phyloP scores from a whole-genome alignment of 768 basidiomycete genomes.

The Tylopilus sp. region DNA sequence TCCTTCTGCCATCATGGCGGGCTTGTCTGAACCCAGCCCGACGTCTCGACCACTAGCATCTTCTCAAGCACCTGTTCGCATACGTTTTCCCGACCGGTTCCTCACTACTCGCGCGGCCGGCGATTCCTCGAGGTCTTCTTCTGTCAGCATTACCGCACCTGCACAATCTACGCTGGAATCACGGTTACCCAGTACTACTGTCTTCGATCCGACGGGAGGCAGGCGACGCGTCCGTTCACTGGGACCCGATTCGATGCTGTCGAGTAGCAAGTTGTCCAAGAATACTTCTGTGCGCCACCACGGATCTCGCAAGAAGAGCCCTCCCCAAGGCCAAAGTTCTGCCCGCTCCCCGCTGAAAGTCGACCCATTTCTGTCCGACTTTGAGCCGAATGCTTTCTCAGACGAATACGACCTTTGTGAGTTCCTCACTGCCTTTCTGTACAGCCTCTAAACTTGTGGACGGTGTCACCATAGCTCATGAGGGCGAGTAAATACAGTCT shows the following conservation, averaged over 20 bases:
- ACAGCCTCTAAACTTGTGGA: conserved; percentile 11
- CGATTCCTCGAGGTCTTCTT: conserved; percentile 33
- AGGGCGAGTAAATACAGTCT: conserved; percentile 48
- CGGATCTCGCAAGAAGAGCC: conserved; percentile 20
- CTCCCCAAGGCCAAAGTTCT: conserved; percentile 11
- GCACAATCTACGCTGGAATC: conserved; percentile 11
- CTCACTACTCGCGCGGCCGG: conserved; percentile 22
- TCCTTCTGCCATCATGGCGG: conserved; percentile 27
- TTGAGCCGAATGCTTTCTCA: conserved; percentile 49
- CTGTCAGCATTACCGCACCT: conserved; percentile 20
- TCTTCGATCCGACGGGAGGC: conserved; percentile 10
- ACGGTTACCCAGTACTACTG: conserved; percentile 12
- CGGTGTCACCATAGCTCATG: conserved; percentile 50
- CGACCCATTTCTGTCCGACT: conserved; percentile 31
- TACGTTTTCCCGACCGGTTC: conserved; percentile 35
- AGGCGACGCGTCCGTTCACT: conserved; percentile 22
- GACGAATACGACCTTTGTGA: conserved; percentile 78
- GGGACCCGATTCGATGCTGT: conserved; percentile 16
- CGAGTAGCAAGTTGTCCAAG: conserved; percentile 14
- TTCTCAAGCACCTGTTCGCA: conserved; percentile 23
- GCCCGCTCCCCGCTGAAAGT: conserved; percentile 22
- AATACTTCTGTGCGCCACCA: conserved; percentile 10
- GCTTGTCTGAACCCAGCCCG: conserved; percentile 22
- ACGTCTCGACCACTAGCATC: conserved; percentile 7
- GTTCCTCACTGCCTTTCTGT: conserved; percentile 26